These are phyloP conservation scores for Calonectria hawksworthii DNA, from an alignment of 2,329 filamentous ascomycete species.

Conservation along the genomic window DNA sequence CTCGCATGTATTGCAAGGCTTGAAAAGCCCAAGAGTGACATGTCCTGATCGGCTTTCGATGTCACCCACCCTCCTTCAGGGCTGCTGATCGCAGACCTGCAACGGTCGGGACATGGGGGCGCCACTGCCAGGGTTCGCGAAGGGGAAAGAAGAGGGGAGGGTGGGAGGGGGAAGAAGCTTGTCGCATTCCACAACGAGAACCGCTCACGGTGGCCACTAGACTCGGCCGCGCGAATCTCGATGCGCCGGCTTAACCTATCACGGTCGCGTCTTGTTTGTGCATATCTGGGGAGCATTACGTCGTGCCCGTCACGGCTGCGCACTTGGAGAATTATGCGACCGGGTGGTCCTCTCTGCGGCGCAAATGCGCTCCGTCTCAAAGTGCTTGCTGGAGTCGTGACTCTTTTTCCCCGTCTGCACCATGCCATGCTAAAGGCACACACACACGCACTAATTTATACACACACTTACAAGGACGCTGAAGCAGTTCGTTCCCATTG, in stretches of 20 bases:
- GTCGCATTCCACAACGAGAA: background rate
- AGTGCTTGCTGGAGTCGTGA: slow-evolving; percentile 9
- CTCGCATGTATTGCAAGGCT: background rate
- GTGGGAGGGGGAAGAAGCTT: background rate
- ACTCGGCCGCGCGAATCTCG: slow-evolving; percentile 14
- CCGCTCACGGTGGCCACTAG: background rate
- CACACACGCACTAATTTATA: background rate
- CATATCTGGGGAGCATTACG: slow-evolving; percentile 7
- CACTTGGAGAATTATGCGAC: slow-evolving; percentile 6
- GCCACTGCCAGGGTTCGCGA: background rate
- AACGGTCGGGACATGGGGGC: slow-evolving; percentile 17
- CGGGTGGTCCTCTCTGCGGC: background rate
- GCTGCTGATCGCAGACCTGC: slow-evolving; percentile 3
- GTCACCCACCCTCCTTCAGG: background rate
- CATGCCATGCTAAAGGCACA: background rate
- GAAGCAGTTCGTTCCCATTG: background rate
- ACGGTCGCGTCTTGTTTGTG: background rate
- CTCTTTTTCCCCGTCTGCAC: slow-evolving; percentile 1
- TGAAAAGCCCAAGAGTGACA: slow-evolving; percentile 9
- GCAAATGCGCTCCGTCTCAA: slow-evolving; percentile 6
- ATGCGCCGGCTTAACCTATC: slow-evolving; percentile 9
- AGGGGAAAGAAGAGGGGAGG: background rate
- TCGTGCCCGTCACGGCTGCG: slow-evolving; percentile 11
- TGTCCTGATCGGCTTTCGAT: slow-evolving; percentile 24
- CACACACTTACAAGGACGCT: background rate